These are phyloP conservation scores for Colletotrichum sp. DNA, from an alignment of 2,329 filamentous ascomycete genomes.

Conservation along the genomic window DNA sequence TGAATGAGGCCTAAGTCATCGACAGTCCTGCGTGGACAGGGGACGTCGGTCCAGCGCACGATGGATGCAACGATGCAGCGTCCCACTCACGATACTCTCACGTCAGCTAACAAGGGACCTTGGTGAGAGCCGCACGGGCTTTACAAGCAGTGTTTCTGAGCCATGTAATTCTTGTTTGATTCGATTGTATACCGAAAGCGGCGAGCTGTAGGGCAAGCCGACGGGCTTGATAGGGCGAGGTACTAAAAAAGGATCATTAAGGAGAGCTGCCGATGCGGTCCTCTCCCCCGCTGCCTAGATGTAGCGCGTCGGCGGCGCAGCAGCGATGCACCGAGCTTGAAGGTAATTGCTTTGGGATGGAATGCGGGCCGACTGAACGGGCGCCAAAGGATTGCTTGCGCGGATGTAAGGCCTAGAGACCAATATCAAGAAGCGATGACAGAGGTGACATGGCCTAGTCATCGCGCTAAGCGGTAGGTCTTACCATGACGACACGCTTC, in stretches of 20 bases:
- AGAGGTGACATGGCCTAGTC: background rate
- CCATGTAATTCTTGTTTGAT: background rate
- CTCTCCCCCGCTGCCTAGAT: background rate
- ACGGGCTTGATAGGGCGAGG: background rate
- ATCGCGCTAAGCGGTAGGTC: constrained; percentile 6
- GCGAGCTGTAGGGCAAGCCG: background rate
- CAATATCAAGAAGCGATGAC: background rate
- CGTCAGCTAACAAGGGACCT: background rate
- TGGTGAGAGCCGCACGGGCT: background rate
- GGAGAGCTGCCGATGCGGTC: background rate
- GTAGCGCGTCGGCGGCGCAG: background rate
- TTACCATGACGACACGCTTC: background rate
- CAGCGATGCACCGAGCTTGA: background rate
- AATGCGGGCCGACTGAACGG: background rate
- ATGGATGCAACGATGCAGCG: background rate
- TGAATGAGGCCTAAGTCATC: background rate
- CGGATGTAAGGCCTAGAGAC: background rate
- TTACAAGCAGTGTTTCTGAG: background rate
- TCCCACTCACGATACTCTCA: background rate
- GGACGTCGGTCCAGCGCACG: background rate
- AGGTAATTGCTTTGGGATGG: background rate
- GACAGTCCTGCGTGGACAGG: background rate
- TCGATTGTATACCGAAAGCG: background rate
- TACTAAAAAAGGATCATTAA: background rate
- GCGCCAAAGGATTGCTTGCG: no score